Conservation (phyloP, 306 rosid genomes). For the Prinsepia uniflora region DNA sequence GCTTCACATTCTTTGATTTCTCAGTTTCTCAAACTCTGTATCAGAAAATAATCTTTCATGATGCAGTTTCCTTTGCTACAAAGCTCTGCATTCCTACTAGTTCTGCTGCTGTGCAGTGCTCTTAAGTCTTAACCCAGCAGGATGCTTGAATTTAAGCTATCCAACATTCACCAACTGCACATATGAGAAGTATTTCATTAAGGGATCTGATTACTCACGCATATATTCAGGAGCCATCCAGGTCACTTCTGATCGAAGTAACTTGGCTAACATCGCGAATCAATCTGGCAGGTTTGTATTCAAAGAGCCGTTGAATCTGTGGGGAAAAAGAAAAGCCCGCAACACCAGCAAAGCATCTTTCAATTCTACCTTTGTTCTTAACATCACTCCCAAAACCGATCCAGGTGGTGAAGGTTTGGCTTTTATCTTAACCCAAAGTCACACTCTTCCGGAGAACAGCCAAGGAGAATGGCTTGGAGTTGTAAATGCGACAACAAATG, state of each 20-base stretch:
- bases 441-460: slow-evolving; percentile 21
- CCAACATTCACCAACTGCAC: slow-evolving; percentile 1
- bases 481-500: slow-evolving; percentile 45
- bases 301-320: slow-evolving; percentile 15
- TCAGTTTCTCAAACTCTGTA: neutral
- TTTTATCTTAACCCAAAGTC: slow-evolving; percentile 23
- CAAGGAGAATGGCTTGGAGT: slow-evolving; percentile 41
- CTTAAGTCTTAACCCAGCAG: neutral
- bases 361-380: slow-evolving; percentile 31
- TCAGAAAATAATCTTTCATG: neutral
- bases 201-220: neutral
- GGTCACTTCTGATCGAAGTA: slow-evolving; percentile 31
- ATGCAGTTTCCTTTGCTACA: neutral
- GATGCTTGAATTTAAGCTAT: slow-evolving; percentile 26
- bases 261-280: neutral
- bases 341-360: slow-evolving; percentile 18
- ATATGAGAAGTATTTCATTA: neutral
- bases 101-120: slow-evolving; percentile 9
- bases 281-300: slow-evolving; percentile 25
- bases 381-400: slow-evolving; percentile 5
- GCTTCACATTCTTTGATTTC: neutral
- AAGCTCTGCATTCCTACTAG: neutral
- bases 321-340: slow-evolving; percentile 10
- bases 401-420: slow-evolving; percentile 48
- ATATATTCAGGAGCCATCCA: slow-evolving; percentile 8